Conservation (phyloP, 2,329 filamentous ascomycete genomes). For the Exophiala oligosperma region DNA sequence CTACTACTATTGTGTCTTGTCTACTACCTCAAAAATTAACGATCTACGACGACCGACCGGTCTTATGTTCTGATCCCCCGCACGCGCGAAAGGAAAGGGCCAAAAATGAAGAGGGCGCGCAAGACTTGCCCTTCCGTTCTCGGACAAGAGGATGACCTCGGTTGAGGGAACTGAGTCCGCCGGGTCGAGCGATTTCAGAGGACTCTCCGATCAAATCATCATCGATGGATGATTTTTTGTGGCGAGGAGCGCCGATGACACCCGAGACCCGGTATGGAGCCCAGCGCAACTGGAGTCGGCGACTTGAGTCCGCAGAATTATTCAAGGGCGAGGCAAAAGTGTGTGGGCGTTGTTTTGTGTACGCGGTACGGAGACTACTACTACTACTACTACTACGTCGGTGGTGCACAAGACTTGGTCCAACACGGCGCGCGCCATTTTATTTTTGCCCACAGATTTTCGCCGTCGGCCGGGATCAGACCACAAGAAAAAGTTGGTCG, state of each 20-base stretch:
- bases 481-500: conserved; percentile 17
- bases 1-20: conserved; percentile 13
- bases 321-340: conserved; percentile 1
- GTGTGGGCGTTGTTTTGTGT: no score
- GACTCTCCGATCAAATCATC: conserved; percentile 13
- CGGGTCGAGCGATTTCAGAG: not conserved
- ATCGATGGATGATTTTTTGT: conserved; percentile 14
- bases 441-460: not conserved
- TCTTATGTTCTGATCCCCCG: conserved; percentile 18
- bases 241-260: conserved; percentile 7
- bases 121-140: conserved; percentile 1
- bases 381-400: no score
- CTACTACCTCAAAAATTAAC: not conserved
- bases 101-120: not conserved
- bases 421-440: no score
- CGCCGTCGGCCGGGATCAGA: conserved; percentile 13
- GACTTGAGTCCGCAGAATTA: conserved; percentile 1
- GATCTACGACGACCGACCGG: conserved; percentile 20
- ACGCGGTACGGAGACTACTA: no score
- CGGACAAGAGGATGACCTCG: conserved; percentile 21
- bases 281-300: conserved; percentile 14
- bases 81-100: conserved; percentile 18
- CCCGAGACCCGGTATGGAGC: conserved; percentile 1
- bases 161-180: not conserved
- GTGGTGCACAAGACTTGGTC: no score